Evolutionary conservation across 2,329 filamentous ascomycete species (phyloP), one percentile per base, ranked within the genome.

Genomic region (Ceratocystis cubensis): DNA sequence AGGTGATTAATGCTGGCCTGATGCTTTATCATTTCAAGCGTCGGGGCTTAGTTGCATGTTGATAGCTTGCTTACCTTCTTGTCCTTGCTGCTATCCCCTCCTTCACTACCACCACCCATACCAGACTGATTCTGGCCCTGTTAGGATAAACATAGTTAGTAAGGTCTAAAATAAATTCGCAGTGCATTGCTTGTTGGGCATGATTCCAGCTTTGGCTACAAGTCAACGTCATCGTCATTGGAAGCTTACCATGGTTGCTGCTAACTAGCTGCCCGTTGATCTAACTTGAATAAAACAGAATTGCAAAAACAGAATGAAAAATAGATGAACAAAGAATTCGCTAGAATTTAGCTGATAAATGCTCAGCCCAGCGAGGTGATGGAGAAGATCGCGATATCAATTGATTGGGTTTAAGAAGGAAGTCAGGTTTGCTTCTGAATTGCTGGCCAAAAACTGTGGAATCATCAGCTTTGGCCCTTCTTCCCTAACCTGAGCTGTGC

Each of bases 101-200:
- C 88, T 74, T 93, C 90, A 69, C 53, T 59, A 37, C 84, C 84
- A 66, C 85, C 86, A 73, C 89, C 91, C 80, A 95, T 88, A 74
- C 89, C 90, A 76, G 92, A 96, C 77, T 95, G 88, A 72, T 88
- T 87, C 78, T 90, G 88, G 82, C 88, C 88, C 88, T 91, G 71
- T 45, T 10, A 53, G 7, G 2, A 53, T 30, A 20, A n/a, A 20
- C 8, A 37, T 13, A n/a, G 65, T 66, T 66, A 66, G 59, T n/a
- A 63, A 63, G 41, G 10, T 64, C 28, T 37, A 30, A 15, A 59
- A n/a, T 17, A 37, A 13, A 10, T 37, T 37, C 8, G 33, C 10
- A 13, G n/a, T 25, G 44, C 17, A n/a, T 5, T 50, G 15, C 1
- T 59, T 17, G 53, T 22, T 22, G 53, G 45, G 5, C 20, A 20